Percentiles rank a stretch among this genome's conserved stretches.
Conservation (phyloP, 805 yeast species). For the Yarrowia alimentaria region DNA sequence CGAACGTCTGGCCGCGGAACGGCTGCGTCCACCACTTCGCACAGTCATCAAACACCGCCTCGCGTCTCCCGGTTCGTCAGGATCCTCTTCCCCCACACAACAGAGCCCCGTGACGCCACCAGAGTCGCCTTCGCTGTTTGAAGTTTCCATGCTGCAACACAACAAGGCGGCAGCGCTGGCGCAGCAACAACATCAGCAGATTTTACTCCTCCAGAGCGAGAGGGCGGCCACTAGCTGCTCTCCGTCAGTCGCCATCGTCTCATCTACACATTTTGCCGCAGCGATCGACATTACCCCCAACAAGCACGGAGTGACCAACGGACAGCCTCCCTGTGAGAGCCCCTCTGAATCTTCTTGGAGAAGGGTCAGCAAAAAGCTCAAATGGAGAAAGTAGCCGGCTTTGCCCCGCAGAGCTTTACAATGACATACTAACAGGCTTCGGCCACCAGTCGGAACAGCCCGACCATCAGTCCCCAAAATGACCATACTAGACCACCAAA, state of each 20-base stretch:
- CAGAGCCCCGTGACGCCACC: slow-evolving; percentile 24
- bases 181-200: no score
- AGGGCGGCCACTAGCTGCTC: slow-evolving; percentile 11
- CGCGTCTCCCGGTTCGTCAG: slow-evolving; percentile 15
- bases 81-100: slow-evolving; percentile 22
- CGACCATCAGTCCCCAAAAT: slow-evolving; percentile 6
- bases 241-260: slow-evolving; percentile 1
- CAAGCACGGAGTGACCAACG: slow-evolving; percentile 10
- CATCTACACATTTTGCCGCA: slow-evolving; percentile 7
- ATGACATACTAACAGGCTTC: no score
- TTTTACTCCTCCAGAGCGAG: no score
- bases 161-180: no score
- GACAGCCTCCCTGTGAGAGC: slow-evolving; percentile 20
- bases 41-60: slow-evolving; percentile 14
- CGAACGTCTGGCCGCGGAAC: slow-evolving; percentile 7
- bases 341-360: slow-evolving; percentile 21
- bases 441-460: no score
- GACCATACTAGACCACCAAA: slow-evolving; percentile 1
- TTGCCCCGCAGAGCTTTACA: neutral
- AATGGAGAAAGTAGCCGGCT: slow-evolving; percentile 3
- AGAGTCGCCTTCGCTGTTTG: slow-evolving; percentile 18
- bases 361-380: slow-evolving; percentile 20
- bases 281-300: slow-evolving; percentile 17
- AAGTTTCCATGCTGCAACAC: slow-evolving; percentile 17
- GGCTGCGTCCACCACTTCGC: slow-evolving; percentile 14